Base-by-base conservation (phyloP, 495 filamentous ascomycete genomes). In the Lasiosphaeria ovina region DNA sequence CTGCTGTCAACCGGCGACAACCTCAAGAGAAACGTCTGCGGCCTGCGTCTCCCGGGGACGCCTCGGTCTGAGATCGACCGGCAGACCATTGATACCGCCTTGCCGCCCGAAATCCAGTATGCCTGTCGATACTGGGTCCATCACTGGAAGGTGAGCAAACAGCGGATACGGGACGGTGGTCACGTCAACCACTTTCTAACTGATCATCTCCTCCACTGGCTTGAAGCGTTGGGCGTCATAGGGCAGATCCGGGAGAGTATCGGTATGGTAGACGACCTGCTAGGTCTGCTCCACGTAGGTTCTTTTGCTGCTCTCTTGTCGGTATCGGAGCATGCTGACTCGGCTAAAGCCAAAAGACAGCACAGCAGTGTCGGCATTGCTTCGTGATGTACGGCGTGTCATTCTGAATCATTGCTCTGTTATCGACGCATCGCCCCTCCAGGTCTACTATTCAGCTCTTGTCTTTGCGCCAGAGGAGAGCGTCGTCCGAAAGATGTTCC, bases 81-180 rank as follows among this genome's bases (percentile, higher is more conserved):
- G 34, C 54, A 45, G 17, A 42, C 42, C 12, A 55, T 78, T 16
- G 36, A 73, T 9, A 3, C 59, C 35, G 31, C 4, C 40, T 55
- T 78, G 51, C 68, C 65, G 16, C 52, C 69, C 16, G 68, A 74
- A 9, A 49, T 73, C 45, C 60, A 60, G 60, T 66, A 66, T 35
- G 64, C 60, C 33, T 83, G 76, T 68, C 70, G 63, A 9, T 79
- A 78, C 58, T 85, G 74, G 81, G 68, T 76, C 47, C 50, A 75
- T 54, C 79, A 85, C 70, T 38, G 79, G 31, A 36, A 73, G 53
- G 35, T 73, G 57, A 73, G 69, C 53, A 57, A 66, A 16, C 10
- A 51, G n/a, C 1, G 10, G 14, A 35, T 74, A 17, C 34, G 54
- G 47, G 62, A 76, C 54, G 50, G 63, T 24, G 62, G 63, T 57